Conservation (phyloP, 257 asterid genomes). For the Lycium ferocissimum region DNA sequence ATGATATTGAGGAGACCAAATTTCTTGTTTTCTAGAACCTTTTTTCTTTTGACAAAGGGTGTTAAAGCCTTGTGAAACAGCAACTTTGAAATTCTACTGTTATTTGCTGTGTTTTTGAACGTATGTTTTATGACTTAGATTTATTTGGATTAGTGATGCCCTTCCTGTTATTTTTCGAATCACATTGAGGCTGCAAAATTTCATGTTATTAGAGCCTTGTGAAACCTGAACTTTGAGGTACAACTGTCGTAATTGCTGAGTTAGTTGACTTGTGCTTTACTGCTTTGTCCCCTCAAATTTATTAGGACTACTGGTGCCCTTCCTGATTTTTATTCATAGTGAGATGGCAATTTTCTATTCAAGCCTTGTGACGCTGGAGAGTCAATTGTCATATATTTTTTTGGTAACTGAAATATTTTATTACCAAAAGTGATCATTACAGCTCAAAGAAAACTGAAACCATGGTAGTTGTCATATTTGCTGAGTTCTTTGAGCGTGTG, state of each 20-base stretch:
- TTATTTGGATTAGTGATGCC: not conserved
- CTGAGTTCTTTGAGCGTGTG: not conserved
- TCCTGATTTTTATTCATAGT: not conserved
- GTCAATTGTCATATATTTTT: not conserved
- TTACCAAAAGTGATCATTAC: too few relatives aligned
- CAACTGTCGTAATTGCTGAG: not conserved
- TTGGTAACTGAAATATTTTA: too few relatives aligned
- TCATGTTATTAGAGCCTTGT: not conserved
- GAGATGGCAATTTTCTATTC: not conserved
- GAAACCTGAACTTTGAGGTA: not conserved
- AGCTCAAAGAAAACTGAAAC: too few relatives aligned
- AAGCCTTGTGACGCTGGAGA: not conserved
- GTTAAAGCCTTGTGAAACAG: not conserved
- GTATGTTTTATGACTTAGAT: not conserved
- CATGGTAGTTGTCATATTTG: not conserved
- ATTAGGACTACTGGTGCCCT: not conserved
- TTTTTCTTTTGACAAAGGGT: not conserved
- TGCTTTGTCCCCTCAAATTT: not conserved
- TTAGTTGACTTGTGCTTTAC: not conserved
- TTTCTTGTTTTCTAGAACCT: not conserved
- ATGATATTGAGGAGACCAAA: not conserved
- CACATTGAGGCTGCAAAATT: not conserved
- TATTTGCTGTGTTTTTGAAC: not conserved
- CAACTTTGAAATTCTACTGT: not conserved
- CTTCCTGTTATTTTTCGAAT: conserved; percentile 2